Evolutionary conservation across 177 flowering plant species (phyloP).

Genomic region (Vitis hybrid): DNA sequence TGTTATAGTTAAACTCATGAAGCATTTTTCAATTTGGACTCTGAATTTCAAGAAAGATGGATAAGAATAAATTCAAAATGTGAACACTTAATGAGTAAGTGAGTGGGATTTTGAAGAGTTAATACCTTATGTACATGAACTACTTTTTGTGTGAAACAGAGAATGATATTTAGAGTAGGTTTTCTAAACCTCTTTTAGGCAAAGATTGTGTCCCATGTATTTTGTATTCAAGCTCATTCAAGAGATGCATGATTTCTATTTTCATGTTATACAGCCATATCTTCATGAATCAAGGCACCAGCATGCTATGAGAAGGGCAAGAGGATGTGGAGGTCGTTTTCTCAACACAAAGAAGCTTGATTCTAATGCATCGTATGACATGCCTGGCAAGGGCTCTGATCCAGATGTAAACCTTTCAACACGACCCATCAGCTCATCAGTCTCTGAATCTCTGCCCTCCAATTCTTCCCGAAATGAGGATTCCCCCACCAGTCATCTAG

Average conservation of each 20-base stretch:
- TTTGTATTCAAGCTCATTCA: background rate
- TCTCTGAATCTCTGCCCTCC: background rate
- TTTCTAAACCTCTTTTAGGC: background rate
- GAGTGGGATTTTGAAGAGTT: no score
- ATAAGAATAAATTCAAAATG: no score
- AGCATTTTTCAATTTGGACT: no score
- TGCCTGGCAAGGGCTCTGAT: background rate
- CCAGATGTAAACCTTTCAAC: background rate
- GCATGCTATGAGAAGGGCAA: constrained; percentile 53
- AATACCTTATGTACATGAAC: no score
- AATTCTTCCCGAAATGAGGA: background rate
- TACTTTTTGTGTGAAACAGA: no score
- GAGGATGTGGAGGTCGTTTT: constrained; percentile 61
- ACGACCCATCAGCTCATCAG: background rate
- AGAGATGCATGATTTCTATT: background rate
- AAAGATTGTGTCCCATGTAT: background rate
- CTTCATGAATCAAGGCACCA: constrained; percentile 59
- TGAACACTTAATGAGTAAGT: no score
- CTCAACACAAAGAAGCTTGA: constrained; percentile 36
- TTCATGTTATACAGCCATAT: constrained; percentile 39
- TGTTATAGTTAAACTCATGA: no score
- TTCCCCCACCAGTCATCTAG: background rate
- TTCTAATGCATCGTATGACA: constrained; percentile 1
- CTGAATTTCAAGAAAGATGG: no score
- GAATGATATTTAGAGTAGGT: no score